Evolutionary conservation across 2,329 filamentous ascomycete species (phyloP).

Genomic region (Aspergillus ochraceoroseus): DNA sequence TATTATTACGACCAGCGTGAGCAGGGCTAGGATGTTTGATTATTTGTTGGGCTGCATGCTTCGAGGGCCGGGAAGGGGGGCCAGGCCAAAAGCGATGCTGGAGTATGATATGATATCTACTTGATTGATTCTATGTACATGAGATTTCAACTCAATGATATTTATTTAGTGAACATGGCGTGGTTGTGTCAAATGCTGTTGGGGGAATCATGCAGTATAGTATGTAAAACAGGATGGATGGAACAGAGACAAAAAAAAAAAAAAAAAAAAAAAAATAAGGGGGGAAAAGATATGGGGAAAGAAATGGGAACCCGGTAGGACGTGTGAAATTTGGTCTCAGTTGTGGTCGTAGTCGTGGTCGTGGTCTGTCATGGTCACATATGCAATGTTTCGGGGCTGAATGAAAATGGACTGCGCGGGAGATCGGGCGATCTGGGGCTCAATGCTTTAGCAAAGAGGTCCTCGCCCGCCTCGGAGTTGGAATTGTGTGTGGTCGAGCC

Average conservation of each 20-base stretch:
- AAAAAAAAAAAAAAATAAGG: slow-evolving; percentile 2
- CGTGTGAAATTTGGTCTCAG: too few relatives aligned
- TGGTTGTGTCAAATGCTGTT: slow-evolving; percentile 12
- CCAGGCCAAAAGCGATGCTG: background rate
- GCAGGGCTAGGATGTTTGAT: too few relatives aligned
- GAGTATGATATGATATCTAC: slow-evolving; percentile 9
- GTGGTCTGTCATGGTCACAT: slow-evolving; percentile 12
- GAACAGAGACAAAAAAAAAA: slow-evolving; percentile 1
- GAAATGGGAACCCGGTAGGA: too few relatives aligned
- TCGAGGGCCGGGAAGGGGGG: slow-evolving; percentile 3
- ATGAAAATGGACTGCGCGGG: slow-evolving; percentile 73
- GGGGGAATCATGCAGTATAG: slow-evolving; percentile 13
- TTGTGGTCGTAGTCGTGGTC: too few relatives aligned
- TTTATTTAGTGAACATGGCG: slow-evolving; percentile 12
- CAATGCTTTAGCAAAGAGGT: slow-evolving; percentile 80
- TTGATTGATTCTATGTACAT: slow-evolving; percentile 17
- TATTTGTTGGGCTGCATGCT: background rate
- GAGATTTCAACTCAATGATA: slow-evolving; percentile 14
- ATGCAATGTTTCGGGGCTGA: slow-evolving; percentile 38
- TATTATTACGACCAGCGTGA: too few relatives aligned
- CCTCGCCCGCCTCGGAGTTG: slow-evolving; percentile 62
- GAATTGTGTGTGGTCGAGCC: slow-evolving; percentile 32
- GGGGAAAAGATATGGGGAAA: slow-evolving; percentile 2
- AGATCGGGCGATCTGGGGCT: slow-evolving; percentile 83
- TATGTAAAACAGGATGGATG: slow-evolving; percentile 3